Conservation (phyloP, 2,329 filamentous ascomycete species). For the Colletotrichum sp. region DNA sequence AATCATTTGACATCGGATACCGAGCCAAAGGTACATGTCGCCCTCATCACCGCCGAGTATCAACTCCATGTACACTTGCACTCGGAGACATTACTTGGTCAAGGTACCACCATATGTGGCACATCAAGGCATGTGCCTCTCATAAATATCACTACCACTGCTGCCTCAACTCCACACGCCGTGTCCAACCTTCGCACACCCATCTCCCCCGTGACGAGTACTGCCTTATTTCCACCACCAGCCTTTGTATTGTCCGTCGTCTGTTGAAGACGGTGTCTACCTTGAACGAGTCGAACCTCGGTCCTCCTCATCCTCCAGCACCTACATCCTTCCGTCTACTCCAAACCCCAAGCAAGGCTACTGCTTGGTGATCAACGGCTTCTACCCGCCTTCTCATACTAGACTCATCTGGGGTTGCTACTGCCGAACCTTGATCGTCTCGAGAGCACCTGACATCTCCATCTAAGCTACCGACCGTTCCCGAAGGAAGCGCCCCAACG, state of each 20-base stretch:
- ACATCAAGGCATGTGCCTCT: not conserved
- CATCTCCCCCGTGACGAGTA: not conserved
- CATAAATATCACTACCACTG: slow-evolving; percentile 15
- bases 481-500: not conserved
- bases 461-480: not conserved
- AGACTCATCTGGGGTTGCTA: not conserved
- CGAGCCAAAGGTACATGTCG: not conserved
- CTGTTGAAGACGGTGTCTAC: not conserved
- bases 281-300: not conserved
- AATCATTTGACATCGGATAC: not conserved
- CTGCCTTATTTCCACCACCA: not conserved
- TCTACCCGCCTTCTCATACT: not conserved
- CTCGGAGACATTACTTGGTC: not conserved
- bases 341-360: not conserved
- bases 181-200: not conserved
- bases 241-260: not conserved
- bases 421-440: not conserved
- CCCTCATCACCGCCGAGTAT: not conserved
- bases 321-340: not conserved
- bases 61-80: not conserved
- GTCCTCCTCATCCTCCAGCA: not conserved
- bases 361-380: slow-evolving; percentile 2
- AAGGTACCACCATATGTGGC: not conserved
- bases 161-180: not conserved
- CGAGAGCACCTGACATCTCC: slow-evolving; percentile 17